phyloP scores from a whole-genome alignment of 495 filamentous ascomycete genomes.

The Podospora anserina region DNA sequence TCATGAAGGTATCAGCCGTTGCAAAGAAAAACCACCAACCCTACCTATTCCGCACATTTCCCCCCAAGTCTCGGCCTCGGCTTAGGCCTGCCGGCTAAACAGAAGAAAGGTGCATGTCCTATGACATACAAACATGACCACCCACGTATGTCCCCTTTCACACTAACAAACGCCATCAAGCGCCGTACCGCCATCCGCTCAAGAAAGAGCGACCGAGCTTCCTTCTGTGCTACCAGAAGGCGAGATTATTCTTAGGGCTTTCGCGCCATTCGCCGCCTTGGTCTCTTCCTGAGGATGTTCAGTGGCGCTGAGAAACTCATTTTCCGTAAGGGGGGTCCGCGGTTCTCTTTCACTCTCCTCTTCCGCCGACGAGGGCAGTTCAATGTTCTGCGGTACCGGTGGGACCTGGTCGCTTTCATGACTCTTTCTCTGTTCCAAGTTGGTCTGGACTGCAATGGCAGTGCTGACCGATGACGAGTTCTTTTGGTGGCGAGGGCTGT shows the following conservation, averaged over 20 bases:
- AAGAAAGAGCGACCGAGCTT: constrained; percentile 14
- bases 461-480: constrained; percentile 36
- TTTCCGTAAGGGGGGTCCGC: constrained; percentile 30
- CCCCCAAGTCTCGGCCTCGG: background rate
- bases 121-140: background rate
- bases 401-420: constrained; percentile 10
- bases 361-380: constrained; percentile 28
- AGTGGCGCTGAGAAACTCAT: constrained; percentile 13
- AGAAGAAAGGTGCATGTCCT: background rate
- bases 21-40: background rate
- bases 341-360: constrained; percentile 34
- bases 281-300: constrained; percentile 1
- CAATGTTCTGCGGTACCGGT: constrained; percentile 20
- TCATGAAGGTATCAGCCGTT: constrained; percentile 6
- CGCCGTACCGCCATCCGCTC: background rate
- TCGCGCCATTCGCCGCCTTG: constrained; percentile 1
- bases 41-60: background rate
- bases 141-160: background rate
- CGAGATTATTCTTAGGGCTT: constrained; percentile 19
- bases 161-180: background rate
- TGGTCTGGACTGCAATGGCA: constrained; percentile 21
- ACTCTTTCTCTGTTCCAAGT: constrained; percentile 4
- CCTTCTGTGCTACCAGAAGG: constrained; percentile 1
- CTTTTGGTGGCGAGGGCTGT: constrained; percentile 27
- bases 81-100: background rate